phyloP scores from a whole-genome alignment of 345 rosid species.

The Geranium rotundifolium region DNA sequence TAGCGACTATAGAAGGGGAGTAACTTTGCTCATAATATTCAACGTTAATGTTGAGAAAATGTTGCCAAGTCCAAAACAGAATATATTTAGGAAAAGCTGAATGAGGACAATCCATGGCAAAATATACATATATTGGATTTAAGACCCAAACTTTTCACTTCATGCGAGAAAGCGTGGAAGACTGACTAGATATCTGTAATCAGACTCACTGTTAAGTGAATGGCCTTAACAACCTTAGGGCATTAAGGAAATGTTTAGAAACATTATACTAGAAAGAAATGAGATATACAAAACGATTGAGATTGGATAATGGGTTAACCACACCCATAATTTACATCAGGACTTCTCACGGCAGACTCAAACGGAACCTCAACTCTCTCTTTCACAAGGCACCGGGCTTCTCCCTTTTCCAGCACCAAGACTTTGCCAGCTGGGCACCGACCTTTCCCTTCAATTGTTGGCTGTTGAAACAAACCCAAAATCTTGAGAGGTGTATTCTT shows the following conservation, averaged over 20 bases:
- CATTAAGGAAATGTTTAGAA: background rate
- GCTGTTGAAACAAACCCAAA: slow-evolving; percentile 27
- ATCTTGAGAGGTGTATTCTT: slow-evolving; percentile 19
- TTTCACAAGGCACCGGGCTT: slow-evolving; percentile 77
- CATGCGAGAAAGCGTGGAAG: background rate
- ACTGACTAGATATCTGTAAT: no score
- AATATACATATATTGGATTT: background rate
- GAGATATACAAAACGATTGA: slow-evolving; percentile 15
- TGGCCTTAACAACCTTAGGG: no score
- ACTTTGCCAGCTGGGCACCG: slow-evolving; percentile 78
- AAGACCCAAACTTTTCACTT: background rate
- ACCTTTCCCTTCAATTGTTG: slow-evolving; percentile 19
- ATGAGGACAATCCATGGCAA: background rate
- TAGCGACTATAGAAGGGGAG: no score
- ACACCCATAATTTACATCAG: slow-evolving; percentile 70
- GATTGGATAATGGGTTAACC: slow-evolving; percentile 30
- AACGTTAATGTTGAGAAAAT: no score
- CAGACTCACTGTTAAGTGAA: no score
- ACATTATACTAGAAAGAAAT: background rate
- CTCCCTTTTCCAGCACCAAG: slow-evolving; percentile 46
- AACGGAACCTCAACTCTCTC: slow-evolving; percentile 90
- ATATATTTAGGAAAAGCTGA: no score
- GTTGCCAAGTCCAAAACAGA: no score
- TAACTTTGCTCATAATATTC: no score
- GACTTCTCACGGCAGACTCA: slow-evolving; percentile 36